A percentile compares a stretch with the other conserved stretches of the same genome.
Evolutionary conservation across 2,329 filamentous ascomycete genomes (phyloP).

Genomic region (Diaporthe citriasiana): DNA sequence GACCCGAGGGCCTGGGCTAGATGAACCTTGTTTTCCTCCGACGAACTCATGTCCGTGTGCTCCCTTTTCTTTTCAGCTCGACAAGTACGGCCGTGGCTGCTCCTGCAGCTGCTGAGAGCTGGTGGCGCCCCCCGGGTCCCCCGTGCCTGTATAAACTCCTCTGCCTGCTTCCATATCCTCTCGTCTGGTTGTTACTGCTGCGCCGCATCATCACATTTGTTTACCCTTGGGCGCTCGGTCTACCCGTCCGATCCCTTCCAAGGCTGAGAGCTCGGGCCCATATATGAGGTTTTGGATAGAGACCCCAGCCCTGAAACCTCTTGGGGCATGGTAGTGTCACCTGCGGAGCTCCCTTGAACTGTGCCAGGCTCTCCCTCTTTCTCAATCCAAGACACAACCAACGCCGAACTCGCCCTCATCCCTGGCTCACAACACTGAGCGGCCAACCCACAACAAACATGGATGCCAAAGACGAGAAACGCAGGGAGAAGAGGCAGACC

Average conservation of each 20-base stretch:
- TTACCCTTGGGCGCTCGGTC: neutral
- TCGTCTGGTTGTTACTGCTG: neutral
- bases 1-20: constrained; percentile 26
- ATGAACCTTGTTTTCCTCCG: constrained; percentile 33
- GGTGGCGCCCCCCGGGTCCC: constrained; percentile 20
- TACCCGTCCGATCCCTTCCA: constrained; percentile 9
- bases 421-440: neutral
- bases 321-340: constrained; percentile 9
- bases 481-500: constrained; percentile 18
- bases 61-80: constrained; percentile 11
- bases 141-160: neutral
- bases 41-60: constrained; percentile 1
- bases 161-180: neutral
- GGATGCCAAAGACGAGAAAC: constrained; percentile 12
- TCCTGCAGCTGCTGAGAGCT: constrained; percentile 26
- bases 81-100: constrained; percentile 18
- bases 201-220: constrained; percentile 24
- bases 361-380: neutral
- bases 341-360: constrained; percentile 3
- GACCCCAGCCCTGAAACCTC: constrained; percentile 18
- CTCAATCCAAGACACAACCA: neutral
- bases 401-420: neutral
- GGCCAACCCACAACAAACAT: neutral
- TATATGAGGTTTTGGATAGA: constrained; percentile 18
- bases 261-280: constrained; percentile 25